Evolutionary conservation across 2,329 filamentous ascomycete species (phyloP).

Genomic region (Coccinonectria pachysandricola): DNA sequence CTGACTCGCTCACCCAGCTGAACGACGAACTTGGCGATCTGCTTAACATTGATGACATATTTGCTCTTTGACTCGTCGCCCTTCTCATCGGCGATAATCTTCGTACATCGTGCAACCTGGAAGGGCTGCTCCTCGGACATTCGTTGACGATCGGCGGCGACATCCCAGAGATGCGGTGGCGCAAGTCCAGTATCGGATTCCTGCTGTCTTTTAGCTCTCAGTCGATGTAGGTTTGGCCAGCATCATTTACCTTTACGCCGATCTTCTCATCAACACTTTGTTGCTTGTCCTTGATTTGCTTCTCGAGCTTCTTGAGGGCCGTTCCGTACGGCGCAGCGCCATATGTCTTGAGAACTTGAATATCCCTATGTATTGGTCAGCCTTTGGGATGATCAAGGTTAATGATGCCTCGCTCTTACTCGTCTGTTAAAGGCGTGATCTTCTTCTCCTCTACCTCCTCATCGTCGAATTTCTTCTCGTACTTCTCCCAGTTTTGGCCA

Average conservation of each 20-base stretch:
- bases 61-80: conserved; percentile 93
- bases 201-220: conserved; percentile 32
- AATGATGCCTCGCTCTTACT: conserved; percentile 66
- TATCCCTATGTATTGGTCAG: conserved; percentile 58
- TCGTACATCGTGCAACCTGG: conserved; percentile 95
- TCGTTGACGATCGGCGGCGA: conserved; percentile 92
- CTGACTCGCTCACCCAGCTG: conserved; percentile 94
- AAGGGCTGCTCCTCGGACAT: conserved; percentile 98
- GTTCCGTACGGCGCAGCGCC: conserved; percentile 92
- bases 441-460: conserved; percentile 99
- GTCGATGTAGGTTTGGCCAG: background rate
- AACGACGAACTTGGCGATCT: conserved; percentile 98
- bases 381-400: too few relatives aligned
- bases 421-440: conserved; percentile 92
- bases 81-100: conserved; percentile 96
- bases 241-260: conserved; percentile 69
- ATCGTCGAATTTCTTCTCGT: conserved; percentile 92
- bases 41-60: conserved; percentile 99
- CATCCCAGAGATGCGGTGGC: conserved; percentile 97
- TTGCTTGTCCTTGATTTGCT: conserved; percentile 99
- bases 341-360: conserved; percentile 98
- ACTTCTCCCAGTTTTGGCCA: conserved; percentile 95
- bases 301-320: conserved; percentile 92
- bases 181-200: conserved; percentile 98
- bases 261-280: conserved; percentile 99